These are phyloP conservation scores for Macrophomina phaseolina DNA, from an alignment of 2,329 filamentous ascomycete genomes.

Conservation along the genomic window DNA sequence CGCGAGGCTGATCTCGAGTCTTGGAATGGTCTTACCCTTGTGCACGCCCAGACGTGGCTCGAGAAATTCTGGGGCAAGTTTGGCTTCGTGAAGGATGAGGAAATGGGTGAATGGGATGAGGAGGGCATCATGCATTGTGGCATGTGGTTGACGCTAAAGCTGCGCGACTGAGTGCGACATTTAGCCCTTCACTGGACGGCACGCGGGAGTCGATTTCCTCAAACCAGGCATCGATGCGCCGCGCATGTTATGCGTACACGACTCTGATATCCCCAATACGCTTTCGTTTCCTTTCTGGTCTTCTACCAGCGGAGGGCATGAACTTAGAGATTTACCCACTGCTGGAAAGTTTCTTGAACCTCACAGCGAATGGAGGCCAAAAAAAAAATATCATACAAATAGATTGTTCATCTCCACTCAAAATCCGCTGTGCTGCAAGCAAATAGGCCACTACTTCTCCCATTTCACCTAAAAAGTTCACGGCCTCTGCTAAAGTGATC, in stretches of 20 bases:
- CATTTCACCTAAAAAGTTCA: too few relatives aligned
- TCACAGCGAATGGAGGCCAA: too few relatives aligned
- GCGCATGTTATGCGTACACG: background rate
- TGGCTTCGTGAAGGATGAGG: conserved; percentile 63
- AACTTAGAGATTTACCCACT: background rate
- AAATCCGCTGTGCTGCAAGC: too few relatives aligned
- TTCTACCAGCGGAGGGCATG: background rate
- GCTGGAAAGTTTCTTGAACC: too few relatives aligned
- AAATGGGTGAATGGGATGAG: conserved; percentile 27
- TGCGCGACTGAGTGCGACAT: conserved; percentile 31
- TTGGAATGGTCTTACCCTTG: conserved; percentile 78
- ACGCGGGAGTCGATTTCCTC: background rate
- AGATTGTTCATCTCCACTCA: too few relatives aligned
- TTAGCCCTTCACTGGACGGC: background rate
- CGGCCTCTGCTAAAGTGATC: too few relatives aligned
- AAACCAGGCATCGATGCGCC: background rate
- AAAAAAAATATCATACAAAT: too few relatives aligned
- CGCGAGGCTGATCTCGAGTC: conserved; percentile 44
- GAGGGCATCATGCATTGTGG: conserved; percentile 59
- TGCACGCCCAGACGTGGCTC: conserved; percentile 77
- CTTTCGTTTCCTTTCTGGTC: conserved; percentile 6
- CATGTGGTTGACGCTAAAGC: conserved; percentile 69
- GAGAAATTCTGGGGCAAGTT: conserved; percentile 70
- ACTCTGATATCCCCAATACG: background rate
- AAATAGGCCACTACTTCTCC: background rate